Base-by-base conservation (phyloP, 2,329 filamentous ascomycete genomes). In the Penicillium concentricum region DNA sequence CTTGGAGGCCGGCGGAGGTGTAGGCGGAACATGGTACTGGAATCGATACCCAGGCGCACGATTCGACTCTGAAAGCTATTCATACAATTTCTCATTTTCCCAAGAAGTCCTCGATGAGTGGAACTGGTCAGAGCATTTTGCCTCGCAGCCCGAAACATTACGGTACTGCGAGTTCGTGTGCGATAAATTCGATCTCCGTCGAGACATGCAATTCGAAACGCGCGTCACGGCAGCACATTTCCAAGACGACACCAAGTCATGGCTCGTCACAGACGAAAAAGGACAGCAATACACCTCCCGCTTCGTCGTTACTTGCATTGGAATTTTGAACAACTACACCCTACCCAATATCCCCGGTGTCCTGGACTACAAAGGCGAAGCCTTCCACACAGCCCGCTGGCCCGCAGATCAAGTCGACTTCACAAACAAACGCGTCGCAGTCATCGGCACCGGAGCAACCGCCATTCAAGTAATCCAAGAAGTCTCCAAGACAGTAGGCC, bases 51-150 rank as follows among this genome's bases (percentile, higher is more conserved):
- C 79, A 5, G 79, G 79, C 2, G 59, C 79, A 4, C 72, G 70
- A 65, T 87, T 83, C 66, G 85, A 87, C 62, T 71, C 84, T 1
- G 84, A 87, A 69, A 78, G 77, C 52, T 85, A 81, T 5, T 24
- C 30, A 20, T 51, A 51, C 46, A 37, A 38, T 15, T 51, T 22
- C 34, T 44, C 49, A 34, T 26, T 43, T 6, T 43, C 38, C 7
- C 16, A 43, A 44, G 38, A 43, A 37, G 20, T 35, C 9, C 34
- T 46, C 45, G 30, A 57, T 53, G 22, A 63, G 55, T 60, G 57
- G 57, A 42, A 48, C 24, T 60, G 54, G 55, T 42, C 49, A 6
- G 52, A 58, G 15, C 46, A 54, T 18, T 60, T 53, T 30, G 43
- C 56, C 13, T 46, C 54, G 4, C 59, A 61, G 28, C 45, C 56